A percentile compares a stretch with the other conserved stretches of the same genome.
These are phyloP conservation scores for Geranium incanum DNA, from an alignment of 441 rosid genomes.

Conservation along the genomic window DNA sequence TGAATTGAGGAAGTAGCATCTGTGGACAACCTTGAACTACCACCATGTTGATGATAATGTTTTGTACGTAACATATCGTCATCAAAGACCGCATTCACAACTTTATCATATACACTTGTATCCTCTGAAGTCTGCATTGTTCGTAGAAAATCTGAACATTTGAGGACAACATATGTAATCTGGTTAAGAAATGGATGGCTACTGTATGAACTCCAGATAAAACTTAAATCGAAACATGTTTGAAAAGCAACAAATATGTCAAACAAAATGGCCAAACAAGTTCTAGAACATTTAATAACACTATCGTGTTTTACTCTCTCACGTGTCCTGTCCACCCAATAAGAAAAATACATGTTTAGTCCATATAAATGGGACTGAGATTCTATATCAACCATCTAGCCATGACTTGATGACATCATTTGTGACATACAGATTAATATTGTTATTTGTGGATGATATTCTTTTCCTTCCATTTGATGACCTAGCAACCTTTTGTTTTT, in stretches of 20 bases:
- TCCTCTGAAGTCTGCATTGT: constrained; percentile 90
- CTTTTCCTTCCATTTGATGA: not conserved
- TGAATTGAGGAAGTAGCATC: constrained; percentile 44
- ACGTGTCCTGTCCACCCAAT: not conserved
- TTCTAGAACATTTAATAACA: not conserved
- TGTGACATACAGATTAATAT: not conserved
- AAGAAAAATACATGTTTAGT: not conserved
- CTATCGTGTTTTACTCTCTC: not conserved
- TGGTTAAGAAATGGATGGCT: constrained; percentile 17
- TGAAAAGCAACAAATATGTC: constrained; percentile 10
- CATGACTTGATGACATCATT: not conserved
- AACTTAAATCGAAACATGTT: constrained; percentile 14
- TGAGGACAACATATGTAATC: constrained; percentile 22
- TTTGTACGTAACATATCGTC: constrained; percentile 52
- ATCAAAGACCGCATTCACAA: constrained; percentile 75
- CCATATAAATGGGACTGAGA: not conserved
- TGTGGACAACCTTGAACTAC: constrained; percentile 32
- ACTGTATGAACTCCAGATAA: constrained; percentile 4
- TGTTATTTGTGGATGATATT: not conserved
- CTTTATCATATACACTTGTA: constrained; percentile 71
- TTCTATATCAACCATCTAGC: not conserved
- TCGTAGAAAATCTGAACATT: constrained; percentile 60
- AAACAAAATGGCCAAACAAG: not conserved
- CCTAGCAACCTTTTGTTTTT: not conserved
- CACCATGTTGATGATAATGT: constrained; percentile 41